These are phyloP conservation scores for Stipa capillata DNA, from an alignment of 176 grass and related monocot species.

Conservation along the genomic window DNA sequence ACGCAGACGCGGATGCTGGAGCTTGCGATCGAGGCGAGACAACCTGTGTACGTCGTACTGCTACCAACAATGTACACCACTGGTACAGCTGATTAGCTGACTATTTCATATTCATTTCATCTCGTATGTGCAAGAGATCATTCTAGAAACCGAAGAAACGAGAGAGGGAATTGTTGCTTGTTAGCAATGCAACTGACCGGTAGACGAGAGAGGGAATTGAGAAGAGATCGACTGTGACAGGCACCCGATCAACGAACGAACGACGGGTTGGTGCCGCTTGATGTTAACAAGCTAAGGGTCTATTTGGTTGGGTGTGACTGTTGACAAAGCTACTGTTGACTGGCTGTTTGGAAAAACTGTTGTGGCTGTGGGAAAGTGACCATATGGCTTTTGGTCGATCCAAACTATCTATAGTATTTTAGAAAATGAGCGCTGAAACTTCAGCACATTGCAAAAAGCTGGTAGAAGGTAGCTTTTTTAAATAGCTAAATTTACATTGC, in stretches of 20 bases:
- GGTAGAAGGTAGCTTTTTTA: no score
- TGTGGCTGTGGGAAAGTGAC: no score
- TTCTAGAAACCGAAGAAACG: neutral
- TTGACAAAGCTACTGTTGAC: no score
- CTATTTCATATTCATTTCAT: neutral
- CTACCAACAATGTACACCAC: neutral
- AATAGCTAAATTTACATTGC: no score
- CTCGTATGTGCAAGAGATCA: neutral
- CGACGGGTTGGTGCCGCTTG: conserved; percentile 3
- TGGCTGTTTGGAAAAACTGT: no score
- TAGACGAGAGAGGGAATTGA: neutral
- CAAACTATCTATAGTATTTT: no score
- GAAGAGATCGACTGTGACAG: neutral
- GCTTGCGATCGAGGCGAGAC: neutral
- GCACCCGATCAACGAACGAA: neutral
- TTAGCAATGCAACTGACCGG: neutral
- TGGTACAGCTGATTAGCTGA: neutral
- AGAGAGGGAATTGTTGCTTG: neutral
- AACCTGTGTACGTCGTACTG: neutral
- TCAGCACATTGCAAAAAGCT: no score
- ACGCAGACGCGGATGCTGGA: neutral
- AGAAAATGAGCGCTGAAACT: no score
- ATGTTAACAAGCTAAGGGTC: neutral
- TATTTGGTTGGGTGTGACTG: no score
- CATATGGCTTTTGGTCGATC: no score